Conservation (phyloP, 2,329 filamentous ascomycete genomes). For the Aspergillus terreus region DNA sequence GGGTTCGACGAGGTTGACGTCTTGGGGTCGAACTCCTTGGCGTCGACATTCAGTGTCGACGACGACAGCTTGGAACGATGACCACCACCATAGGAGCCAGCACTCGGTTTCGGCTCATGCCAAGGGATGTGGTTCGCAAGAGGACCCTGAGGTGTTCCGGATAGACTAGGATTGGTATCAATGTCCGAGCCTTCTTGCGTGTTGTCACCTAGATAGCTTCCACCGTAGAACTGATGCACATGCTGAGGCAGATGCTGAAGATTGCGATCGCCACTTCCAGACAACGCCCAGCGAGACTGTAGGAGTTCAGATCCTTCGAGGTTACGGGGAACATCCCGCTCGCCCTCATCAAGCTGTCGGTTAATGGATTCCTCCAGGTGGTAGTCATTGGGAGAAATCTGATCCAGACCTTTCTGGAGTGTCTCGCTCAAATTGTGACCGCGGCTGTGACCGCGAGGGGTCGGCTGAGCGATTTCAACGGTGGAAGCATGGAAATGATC, state of each 20-base stretch:
- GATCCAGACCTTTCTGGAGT: slow-evolving; percentile 76
- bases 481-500: slow-evolving; percentile 41
- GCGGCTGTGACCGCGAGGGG: slow-evolving; percentile 52
- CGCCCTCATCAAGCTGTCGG: slow-evolving; percentile 73
- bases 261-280: slow-evolving; percentile 25
- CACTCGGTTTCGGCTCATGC: slow-evolving; percentile 32
- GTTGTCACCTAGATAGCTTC: slow-evolving; percentile 28
- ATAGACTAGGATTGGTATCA: slow-evolving; percentile 69
- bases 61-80: slow-evolving; percentile 67
- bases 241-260: slow-evolving; percentile 24
- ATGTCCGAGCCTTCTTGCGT: slow-evolving; percentile 60
- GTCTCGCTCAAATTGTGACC: slow-evolving; percentile 72
- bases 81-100: slow-evolving; percentile 40
- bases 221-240: slow-evolving; percentile 33
- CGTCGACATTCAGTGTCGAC: slow-evolving; percentile 82
- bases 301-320: slow-evolving; percentile 27
- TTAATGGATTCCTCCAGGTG: slow-evolving; percentile 77
- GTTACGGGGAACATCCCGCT: slow-evolving; percentile 44
- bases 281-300: slow-evolving; percentile 36
- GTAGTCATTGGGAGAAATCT: slow-evolving; percentile 66
- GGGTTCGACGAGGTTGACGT: slow-evolving; percentile 47
- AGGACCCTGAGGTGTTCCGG: slow-evolving; percentile 56
- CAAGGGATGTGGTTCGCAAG: slow-evolving; percentile 28
- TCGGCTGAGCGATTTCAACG: slow-evolving; percentile 58
- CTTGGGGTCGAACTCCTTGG: slow-evolving; percentile 74